Base-by-base conservation (phyloP, 2,329 filamentous ascomycete species). In the Pleochaeta shiraiana region DNA sequence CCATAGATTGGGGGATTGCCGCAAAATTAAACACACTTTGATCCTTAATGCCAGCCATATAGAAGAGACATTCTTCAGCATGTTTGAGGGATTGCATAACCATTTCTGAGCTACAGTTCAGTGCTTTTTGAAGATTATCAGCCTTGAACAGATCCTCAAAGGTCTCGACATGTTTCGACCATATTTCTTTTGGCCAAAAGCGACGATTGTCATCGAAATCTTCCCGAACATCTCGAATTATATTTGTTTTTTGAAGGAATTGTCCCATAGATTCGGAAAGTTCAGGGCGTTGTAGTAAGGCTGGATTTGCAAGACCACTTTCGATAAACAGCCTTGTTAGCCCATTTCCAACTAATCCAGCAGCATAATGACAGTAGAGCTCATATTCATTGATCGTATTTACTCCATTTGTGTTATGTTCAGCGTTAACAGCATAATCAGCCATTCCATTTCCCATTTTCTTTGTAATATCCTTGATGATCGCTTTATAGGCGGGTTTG, bases 371-470 rank as follows among this genome's bases (percentile, higher is more conserved):
- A 77, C 93, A 98, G 79, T 98, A 98, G 64, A 91, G 78, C 77
- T 98, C 91, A 75, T 97, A 98, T 70, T 97, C 91, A 63, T 86
- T 81, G 70, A 95, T 77, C 0, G 88, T 92, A 72, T 90, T 81
- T 66, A 97, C 86, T 60, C 90, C 90, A 66, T 90, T 83, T 68
- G 82, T 78, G 70, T 90, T 89, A 75, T 87, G 81, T 70, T 93
- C 88, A 16, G 88, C 85, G 71, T 95, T 93, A 69, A 87, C 79
- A 47, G 83, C 88, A 74, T 95, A 98, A 76, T 98, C 92, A 31
- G 93, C 93, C 93, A 98, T 98, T 69, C 93, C 93, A 72, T 97
- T 91, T 68, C 91, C 92, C 93, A 98, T 98, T 77, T 90, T 88
- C 72, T 85, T 79, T 34, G 90, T 90, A 72, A 97, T 95, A 70